These are phyloP conservation scores for Naegleria lovaniensis DNA, from an alignment of 208 protist species.

Conservation along the genomic window DNA sequence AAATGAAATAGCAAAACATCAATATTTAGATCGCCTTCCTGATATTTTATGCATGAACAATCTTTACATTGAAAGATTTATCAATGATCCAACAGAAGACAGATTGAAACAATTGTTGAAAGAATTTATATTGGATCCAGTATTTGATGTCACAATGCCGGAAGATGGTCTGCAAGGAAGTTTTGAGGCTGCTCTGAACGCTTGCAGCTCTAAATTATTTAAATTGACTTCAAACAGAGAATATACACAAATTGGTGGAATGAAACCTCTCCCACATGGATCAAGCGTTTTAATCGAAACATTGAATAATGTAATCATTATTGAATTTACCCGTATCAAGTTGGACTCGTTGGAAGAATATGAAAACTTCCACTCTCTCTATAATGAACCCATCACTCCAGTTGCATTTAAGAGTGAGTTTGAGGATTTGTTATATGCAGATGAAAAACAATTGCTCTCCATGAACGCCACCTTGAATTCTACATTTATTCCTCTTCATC, in stretches of 20 bases:
- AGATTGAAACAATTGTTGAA: background rate
- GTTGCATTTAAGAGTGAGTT: background rate
- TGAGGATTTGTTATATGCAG: background rate
- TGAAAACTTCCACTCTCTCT: too few relatives aligned
- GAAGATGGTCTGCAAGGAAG: background rate
- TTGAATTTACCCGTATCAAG: background rate
- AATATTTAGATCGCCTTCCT: background rate
- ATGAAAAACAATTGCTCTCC: background rate
- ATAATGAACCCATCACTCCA: too few relatives aligned
- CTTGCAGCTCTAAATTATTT: background rate
- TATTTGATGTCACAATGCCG: background rate
- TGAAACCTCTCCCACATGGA: background rate
- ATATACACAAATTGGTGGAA: background rate
- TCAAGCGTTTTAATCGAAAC: background rate
- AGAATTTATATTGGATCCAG: background rate
- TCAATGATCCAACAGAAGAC: background rate
- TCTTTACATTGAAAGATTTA: background rate
- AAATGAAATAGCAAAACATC: background rate
- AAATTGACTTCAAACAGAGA: background rate
- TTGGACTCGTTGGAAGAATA: background rate
- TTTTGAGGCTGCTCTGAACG: background rate
- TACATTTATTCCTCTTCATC: too few relatives aligned
- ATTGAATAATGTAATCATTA: background rate
- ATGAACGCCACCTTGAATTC: background rate
- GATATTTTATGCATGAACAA: background rate